Base-by-base conservation (phyloP, 768 basidiomycete genomes). In the Boletellus emodensis region DNA sequence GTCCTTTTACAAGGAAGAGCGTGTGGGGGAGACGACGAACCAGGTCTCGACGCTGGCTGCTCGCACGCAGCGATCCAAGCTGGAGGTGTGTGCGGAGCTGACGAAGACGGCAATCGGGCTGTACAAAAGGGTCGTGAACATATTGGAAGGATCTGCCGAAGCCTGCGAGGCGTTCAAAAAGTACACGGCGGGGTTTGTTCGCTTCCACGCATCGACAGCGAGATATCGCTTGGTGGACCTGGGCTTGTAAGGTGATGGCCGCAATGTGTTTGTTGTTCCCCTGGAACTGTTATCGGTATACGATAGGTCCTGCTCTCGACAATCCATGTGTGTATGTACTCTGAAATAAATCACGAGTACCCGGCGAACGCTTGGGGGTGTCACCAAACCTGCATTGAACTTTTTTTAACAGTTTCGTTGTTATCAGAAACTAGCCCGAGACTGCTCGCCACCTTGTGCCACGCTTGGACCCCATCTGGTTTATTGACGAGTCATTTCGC, bases 1-100 rank as follows among this genome's bases (percentile, higher is more conserved):
- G 2, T 74, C 69, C 0, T 75, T 75, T 47, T 71, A 75, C 50
- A 67, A 75, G 49, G 75, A 76, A 61, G 74, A 75, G 44, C 46
- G 61, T 2, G 61, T 46, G 0, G 67, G 64, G 3, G 75, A 75
- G 45, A 49, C 53, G 5, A 61, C 64, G 33, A 75, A 74, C 49
- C 68, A 61, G 24, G 55, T 74, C 32, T 72, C 74, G 1, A 52
- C 61, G 14, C 48, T 67, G 0, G 72, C 73, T 0, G 51, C 54
- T 11, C 59, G 53, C 24, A 49, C 55, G 3, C 50, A 56, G 3
- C 41, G 49, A 7, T 54, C 64, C 4, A 73, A 72, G 47, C 40
- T 64, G 41, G 64, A 67, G 8, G 57, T 55, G 6, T 59, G 67
- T 2, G n/a, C 35, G 1, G 51, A 49, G 3, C 30, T 73, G 6